Percentiles rank a stretch among this genome's conserved stretches.
Conservation (phyloP, 2,329 filamentous ascomycete species). For the Cytospora paraplurivora region DNA sequence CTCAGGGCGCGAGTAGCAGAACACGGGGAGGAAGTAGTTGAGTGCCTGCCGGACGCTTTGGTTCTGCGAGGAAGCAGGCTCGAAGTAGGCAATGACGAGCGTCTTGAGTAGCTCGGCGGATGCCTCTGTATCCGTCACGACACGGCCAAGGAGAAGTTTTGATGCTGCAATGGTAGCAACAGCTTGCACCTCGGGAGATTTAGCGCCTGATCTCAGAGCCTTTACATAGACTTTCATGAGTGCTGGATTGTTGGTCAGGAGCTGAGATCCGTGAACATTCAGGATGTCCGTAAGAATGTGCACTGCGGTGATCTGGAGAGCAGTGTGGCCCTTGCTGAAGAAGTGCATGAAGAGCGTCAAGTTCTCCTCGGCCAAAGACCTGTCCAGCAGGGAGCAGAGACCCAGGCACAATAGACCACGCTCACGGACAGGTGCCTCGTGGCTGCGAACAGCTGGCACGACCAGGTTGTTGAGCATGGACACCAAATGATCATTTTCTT, state of each 20-base stretch:
- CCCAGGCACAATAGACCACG: conserved; percentile 87
- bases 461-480: conserved; percentile 98
- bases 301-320: conserved; percentile 84
- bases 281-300: conserved; percentile 94
- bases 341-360: conserved; percentile 92
- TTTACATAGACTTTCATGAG: conserved; percentile 85
- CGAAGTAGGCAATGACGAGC: conserved; percentile 85
- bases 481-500: conserved; percentile 87
- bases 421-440: conserved; percentile 90
- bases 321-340: conserved; percentile 88
- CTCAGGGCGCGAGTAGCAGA: conserved; percentile 80
- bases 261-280: conserved; percentile 80
- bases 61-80: conserved; percentile 78
- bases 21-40: conserved; percentile 93
- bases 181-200: conserved; percentile 73
- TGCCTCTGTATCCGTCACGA: conserved; percentile 70
- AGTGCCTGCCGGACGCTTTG: conserved; percentile 82
- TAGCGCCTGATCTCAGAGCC: conserved; percentile 72
- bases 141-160: conserved; percentile 80
- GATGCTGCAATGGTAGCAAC: conserved; percentile 79
- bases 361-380: conserved; percentile 89
- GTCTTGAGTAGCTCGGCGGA: conserved; percentile 78
- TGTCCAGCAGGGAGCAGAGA: conserved; percentile 87
- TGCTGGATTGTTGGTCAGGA: conserved; percentile 67
- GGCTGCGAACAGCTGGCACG: conserved; percentile 89